Base-by-base conservation (phyloP, 441 rosid genomes). In the Gossypium lobatum region DNA sequence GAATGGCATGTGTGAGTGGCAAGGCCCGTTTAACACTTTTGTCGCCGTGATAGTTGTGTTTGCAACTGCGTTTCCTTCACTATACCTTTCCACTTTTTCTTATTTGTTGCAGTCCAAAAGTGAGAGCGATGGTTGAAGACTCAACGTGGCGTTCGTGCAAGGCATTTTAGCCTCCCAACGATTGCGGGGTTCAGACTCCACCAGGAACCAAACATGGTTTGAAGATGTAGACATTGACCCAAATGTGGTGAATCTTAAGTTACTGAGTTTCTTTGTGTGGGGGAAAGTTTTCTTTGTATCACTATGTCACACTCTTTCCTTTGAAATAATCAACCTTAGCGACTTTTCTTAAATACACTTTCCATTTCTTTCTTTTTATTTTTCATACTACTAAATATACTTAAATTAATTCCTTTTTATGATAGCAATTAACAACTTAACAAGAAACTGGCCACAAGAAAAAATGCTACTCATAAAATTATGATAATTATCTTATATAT, bases 141-240 rank as follows among this genome's bases (percentile, higher is more conserved):
- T 10, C 70, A 7, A 64, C 70, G 54, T 64, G 70, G 50, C 70
- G 0, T 64, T 11, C 2, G 11, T 31, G 6, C 1, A 18, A 64
- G 26, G 69, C 52, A 34, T 6, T 39, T 64, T 61, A 2, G 20
- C 3, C 16, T 28, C 53, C 70, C 52, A 18, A 4, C 54, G 5
- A 64, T 64, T 20, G 70, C 70, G 70, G 70, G 28, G 28, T 42
- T 64, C 70, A 20, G 17, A 42, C 70, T 21, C 70, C 17, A 13
- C 67, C 48, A 34, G 23, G 23, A 20, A 4, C 20, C 16, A 26
- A 61, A 31, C 11, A 6, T 8, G 16, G 64, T 60, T 26, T 26
- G 10, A 2, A 8, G 23, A 7, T 16, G 66, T 62, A 8, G 66
- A 62, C 66, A 28, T n/a, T n/a, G 39, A 6, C 39, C 39, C 39